A percentile compares a stretch with the other conserved stretches of the same genome.
Conservation (phyloP, 192 early-diverging fungal species). For the Glomus cerebriforme region DNA sequence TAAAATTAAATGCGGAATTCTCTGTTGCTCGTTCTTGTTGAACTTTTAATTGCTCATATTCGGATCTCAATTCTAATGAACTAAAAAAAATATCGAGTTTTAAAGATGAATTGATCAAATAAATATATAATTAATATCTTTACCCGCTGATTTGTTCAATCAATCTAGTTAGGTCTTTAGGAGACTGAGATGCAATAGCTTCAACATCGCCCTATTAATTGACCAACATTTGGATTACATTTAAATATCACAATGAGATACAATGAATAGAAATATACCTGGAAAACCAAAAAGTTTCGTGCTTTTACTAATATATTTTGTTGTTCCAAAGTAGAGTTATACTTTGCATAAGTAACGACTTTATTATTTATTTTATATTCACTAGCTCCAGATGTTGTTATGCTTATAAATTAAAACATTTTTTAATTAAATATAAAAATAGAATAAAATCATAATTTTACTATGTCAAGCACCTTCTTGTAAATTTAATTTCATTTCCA, state of each 20-base stretch:
- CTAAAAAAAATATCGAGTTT: constrained; percentile 35
- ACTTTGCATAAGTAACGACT: constrained; percentile 69
- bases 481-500: constrained; percentile 66
- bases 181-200: constrained; percentile 92
- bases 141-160: constrained; percentile 96
- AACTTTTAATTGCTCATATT: constrained; percentile 85
- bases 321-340: constrained; percentile 74
- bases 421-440: background rate
- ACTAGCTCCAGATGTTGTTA: constrained; percentile 66
- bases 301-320: constrained; percentile 96
- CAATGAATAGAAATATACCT: constrained; percentile 49
- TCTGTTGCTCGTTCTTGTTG: constrained; percentile 87
- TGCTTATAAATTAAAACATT: constrained; percentile 36
- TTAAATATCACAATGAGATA: background rate
- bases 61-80: constrained; percentile 84
- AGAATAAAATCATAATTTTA: background rate
- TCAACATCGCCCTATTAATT: constrained; percentile 87
- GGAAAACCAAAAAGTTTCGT: constrained; percentile 97
- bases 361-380: constrained; percentile 89
- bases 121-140: background rate
- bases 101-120: background rate
- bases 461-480: constrained; percentile 59
- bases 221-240: background rate
- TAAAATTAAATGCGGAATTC: constrained; percentile 85
- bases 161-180: constrained; percentile 88